Base-by-base conservation (phyloP, 2,329 filamentous ascomycete genomes). In the Mycocentrospora acerina region DNA sequence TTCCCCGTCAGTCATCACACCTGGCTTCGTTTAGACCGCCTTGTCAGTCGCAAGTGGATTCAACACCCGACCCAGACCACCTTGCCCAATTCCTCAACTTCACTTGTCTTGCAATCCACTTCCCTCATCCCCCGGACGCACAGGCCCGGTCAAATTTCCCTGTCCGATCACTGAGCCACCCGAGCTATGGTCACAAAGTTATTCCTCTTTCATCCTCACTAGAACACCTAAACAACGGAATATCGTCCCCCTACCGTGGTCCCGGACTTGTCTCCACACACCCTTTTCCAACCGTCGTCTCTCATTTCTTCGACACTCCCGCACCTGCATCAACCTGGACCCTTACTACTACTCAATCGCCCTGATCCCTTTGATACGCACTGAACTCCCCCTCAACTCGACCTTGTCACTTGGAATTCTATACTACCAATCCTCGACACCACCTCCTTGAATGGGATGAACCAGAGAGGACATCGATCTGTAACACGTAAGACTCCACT, bases 171-270 rank as follows among this genome's bases (percentile, higher is more conserved):
- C 57, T 59, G 60, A 62, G 53, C 62, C 59, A 62, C 54, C 32
- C 42, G 40, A 58, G 63, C 62, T 66, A 66, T 66, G 62, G 48
- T 65, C 63, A 66, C 54, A 44, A 44, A 59, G 44, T 64, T 62
- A 61, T 59, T 61, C 63, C 62, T 63, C 57, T 62, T 61, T 57
- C 49, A 57, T 57, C 51, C 57, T 56, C 55, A 62, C 64, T 67
- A 68, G 62, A 67, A 62, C 54, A 54, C 58, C 60, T 58, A 59
- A 55, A 45, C 53, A 55, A 57, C 65, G 64, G 61, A 60, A 66
- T 55, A 59, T 57, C 58, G 65, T 60, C 64, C 65, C 63, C 56
- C 59, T 66, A 69, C 66, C 66, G 65, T 68, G 59, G 60, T 58
- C 57, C 65, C 64, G 66, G 66, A 62, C 59, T 54, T 53, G 49